Evolutionary conservation across 2,329 filamentous ascomycete genomes (phyloP), one percentile per base, ranked within the genome.

Genomic region (Parastagonospora nodorum): DNA sequence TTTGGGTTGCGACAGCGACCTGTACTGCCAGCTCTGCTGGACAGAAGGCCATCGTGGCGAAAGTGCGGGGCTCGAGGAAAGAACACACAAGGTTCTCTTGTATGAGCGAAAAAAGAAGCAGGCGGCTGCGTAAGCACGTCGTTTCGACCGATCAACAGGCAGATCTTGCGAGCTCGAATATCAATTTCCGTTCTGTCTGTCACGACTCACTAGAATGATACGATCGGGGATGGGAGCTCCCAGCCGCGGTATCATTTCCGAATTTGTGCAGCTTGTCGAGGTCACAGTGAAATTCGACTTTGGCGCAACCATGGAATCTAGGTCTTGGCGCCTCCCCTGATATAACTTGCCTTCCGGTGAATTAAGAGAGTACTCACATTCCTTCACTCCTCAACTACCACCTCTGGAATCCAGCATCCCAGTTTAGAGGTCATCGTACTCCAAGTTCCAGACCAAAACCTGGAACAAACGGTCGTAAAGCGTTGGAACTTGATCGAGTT

Each of bases 11-110:
- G 85, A 80, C 45, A 78, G 77, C 1, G 82, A 92, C 57, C 77
- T 90, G 35, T 95, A 93, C 68, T 96, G 91, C 69, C 78, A 80
- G 16, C 77, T 82, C 12, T 95, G 91, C 76, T 96, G 90, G 90
- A 82, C 80, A 51, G 90, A 93, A 66, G 90, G 91, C 71, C 91
- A 95, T 64, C 76, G 84, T 30, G 87, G 88, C 0, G 84, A 86
- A 1, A 78, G 80, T 38, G 89, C 88, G 0, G 85, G 84, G 1
- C 86, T 83, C 41, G 89, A 92, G 51, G 88, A 92, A 70, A 78
- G 82, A 50, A 81, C 78, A 0, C 91, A 96, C 65, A 80, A 80
- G 58, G 88, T 87, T 57, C 83, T 88, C 42, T 82, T 82, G 55
- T 88, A 84, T 64, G 55, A 56, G 31, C 54, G 52, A 46, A 60